Conservation (phyloP, 2,329 filamentous ascomycete genomes). For the Phoma sp. region DNA sequence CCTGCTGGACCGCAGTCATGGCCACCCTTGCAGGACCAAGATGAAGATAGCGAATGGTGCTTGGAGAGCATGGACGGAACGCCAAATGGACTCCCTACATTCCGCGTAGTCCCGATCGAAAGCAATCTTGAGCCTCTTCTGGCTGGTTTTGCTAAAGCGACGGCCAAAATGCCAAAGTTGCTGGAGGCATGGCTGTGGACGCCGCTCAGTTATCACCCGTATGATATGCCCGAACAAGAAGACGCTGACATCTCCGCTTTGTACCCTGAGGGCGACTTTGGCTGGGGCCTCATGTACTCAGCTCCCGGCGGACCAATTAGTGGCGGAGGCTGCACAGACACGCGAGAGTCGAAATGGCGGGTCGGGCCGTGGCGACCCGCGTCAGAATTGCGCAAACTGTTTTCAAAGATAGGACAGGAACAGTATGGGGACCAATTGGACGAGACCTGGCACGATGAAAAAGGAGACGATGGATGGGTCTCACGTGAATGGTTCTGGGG, state of each 20-base stretch:
- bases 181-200: constrained; percentile 18
- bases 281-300: not conserved
- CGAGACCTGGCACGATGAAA: not conserved
- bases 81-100: not conserved
- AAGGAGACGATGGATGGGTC: not conserved
- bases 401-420: not conserved
- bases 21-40: constrained; percentile 14
- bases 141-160: constrained; percentile 21
- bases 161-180: constrained; percentile 19
- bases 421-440: not conserved
- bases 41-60: not conserved
- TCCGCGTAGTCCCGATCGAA: constrained; percentile 20
- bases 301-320: not conserved
- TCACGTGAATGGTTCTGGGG: not conserved
- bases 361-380: not conserved
- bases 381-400: not conserved
- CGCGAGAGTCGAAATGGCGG: not conserved
- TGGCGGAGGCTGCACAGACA: not conserved
- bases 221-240: not conserved
- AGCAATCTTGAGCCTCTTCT: constrained; percentile 17
- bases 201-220: constrained; percentile 9
- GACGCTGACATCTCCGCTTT: not conserved
- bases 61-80: not conserved
- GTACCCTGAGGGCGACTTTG: not conserved
- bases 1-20: constrained; percentile 10